Evolutionary conservation across 164 flowering plant species (phyloP).

Genomic region (Dillenia suffruticosa): DNA sequence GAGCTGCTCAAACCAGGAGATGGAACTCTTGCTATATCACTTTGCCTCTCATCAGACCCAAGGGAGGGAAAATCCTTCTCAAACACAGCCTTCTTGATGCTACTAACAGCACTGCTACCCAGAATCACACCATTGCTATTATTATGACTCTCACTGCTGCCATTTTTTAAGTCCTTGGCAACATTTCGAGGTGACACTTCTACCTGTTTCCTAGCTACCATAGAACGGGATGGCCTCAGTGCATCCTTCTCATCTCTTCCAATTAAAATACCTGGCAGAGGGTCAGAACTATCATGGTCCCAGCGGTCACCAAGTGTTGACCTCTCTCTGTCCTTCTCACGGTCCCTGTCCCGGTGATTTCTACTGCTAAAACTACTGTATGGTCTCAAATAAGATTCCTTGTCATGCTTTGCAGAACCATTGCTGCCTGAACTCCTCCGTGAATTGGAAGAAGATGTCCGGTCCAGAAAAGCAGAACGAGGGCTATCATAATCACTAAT

Average conservation of each 20-base stretch:
- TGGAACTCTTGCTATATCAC: conserved; percentile 55
- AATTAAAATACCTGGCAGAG: conserved; percentile 12
- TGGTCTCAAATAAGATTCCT: conserved; percentile 25
- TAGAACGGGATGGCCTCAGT: conserved; percentile 34
- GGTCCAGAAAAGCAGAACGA: conserved; percentile 38
- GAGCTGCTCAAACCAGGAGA: conserved; percentile 63
- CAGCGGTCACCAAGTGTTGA: conserved; percentile 25
- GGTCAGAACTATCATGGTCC: conserved; percentile 20
- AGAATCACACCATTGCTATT: conserved; percentile 15
- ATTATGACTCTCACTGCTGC: conserved; percentile 5
- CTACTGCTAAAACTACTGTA: conserved; percentile 67
- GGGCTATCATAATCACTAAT: conserved; percentile 43
- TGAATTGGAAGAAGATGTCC: conserved; percentile 49
- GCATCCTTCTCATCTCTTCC: conserved; percentile 22
- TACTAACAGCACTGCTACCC: conserved; percentile 7
- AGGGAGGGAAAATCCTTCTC: conserved; percentile 40
- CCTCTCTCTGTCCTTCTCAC: conserved; percentile 54
- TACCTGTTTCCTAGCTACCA: conserved; percentile 24
- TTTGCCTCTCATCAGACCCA: conserved; percentile 63
- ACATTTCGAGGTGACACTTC: conserved; percentile 20
- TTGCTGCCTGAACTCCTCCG: conserved; percentile 59
- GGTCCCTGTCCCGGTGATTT: conserved; percentile 62
- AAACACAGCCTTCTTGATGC: conserved; percentile 21
- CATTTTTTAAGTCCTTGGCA: conserved; percentile 7
- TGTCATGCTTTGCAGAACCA: conserved; percentile 54